Base-by-base conservation (phyloP, 2,329 filamentous ascomycete species). In the Alternaria conjuncta region DNA sequence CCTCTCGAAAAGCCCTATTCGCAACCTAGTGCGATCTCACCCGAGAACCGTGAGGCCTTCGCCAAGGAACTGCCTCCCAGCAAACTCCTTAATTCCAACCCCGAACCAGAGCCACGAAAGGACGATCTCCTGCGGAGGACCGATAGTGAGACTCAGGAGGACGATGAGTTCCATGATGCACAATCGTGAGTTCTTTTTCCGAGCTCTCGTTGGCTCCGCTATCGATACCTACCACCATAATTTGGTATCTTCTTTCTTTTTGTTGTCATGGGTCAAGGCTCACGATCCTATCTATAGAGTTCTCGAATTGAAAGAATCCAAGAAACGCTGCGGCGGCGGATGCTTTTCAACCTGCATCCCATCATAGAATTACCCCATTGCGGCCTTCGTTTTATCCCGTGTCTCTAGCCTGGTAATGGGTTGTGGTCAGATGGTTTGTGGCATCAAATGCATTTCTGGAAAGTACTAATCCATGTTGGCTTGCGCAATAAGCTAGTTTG, bases 151-250 rank as follows among this genome's bases (percentile, higher is more conserved):
- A 81, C 80, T 12, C 75, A 81, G 6, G 78, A 79, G 44, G 78
- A 82, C 28, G 83, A 85, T 43, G 80, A 82, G 45, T 85, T 85
- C 61, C 78, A 83, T 51, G 84, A 85, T 74, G 84, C 84, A 7
- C 79, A 83, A 54, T 77, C 78, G 56, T 80, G 61, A 63, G 61
- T 63, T 45, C 49, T 15, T 54, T 57, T n/a, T 54, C 30, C 32
- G 32, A 36, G 45, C 49, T 28, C 25, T 20, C 32, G 20, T 15
- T 26, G 21, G 21, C 20, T 18, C 25, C 28, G 15, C 41, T 47
- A 8, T 26, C 46, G 21, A 25, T 50, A 21, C 44, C 30, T 50
- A 41, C 21, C 15, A 30, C 54, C 25, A 10, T 20, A 44, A 44
- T 60, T 3, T 11, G 20, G 43, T 25, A 28, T 46, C 43, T 28